Percentiles rank a stretch among this genome's conserved stretches.
phyloP scores from a whole-genome alignment of 768 basidiomycete genomes.

The Mycena galericulata region DNA sequence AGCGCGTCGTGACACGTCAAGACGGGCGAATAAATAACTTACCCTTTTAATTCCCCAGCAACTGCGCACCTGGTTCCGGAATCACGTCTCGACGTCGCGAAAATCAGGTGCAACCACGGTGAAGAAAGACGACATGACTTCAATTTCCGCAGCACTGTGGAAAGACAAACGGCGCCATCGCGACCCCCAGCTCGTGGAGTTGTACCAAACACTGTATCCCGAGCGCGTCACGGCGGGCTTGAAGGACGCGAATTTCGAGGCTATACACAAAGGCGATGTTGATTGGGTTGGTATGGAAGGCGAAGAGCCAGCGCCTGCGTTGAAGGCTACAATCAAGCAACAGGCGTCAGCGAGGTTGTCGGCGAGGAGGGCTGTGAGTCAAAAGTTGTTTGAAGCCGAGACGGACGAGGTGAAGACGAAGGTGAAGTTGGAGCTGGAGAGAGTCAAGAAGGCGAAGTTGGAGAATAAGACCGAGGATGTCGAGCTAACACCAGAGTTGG shows the following conservation, averaged over 20 bases:
- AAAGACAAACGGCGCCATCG: neutral
- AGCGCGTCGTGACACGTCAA: neutral
- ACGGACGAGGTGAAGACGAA: neutral
- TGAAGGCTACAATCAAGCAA: too few relatives aligned
- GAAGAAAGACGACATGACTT: neutral
- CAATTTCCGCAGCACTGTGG: neutral
- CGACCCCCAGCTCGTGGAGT: conserved; percentile 8
- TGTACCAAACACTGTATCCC: neutral
- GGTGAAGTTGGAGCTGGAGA: neutral
- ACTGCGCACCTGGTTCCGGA: conserved; percentile 16
- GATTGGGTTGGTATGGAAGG: neutral
- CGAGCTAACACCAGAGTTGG: neutral
- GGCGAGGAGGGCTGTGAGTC: too few relatives aligned
- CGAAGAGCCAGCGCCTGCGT: too few relatives aligned
- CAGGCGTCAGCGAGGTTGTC: too few relatives aligned
- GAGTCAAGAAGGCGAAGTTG: neutral
- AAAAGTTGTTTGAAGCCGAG: neutral
- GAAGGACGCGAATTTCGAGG: neutral
- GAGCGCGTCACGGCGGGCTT: neutral
- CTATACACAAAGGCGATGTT: neutral
- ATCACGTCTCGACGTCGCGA: neutral
- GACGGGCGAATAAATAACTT: neutral
- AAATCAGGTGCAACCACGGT: neutral
- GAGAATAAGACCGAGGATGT: neutral
- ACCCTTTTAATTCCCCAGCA: neutral